phyloP scores from a whole-genome alignment of 2,329 filamentous ascomycete genomes.

The Lecanoromycetidae sp. region DNA sequence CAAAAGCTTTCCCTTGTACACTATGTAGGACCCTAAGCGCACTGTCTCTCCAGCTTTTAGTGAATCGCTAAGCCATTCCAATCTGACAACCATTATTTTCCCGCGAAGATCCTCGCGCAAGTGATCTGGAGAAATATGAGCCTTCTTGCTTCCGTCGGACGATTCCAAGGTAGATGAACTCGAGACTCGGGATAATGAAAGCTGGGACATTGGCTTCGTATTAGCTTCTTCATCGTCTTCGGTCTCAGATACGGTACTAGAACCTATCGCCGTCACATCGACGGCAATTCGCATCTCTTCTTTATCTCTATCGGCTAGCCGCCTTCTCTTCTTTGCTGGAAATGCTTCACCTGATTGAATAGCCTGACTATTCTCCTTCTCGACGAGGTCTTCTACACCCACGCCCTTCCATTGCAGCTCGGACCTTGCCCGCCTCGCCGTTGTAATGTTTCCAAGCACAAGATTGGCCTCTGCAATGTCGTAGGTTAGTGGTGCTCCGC shows the following conservation, averaged over 20 bases:
- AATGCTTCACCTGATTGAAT: not conserved
- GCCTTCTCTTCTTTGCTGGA: slow-evolving; percentile 17
- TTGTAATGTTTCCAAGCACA: slow-evolving; percentile 60
- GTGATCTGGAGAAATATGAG: no score
- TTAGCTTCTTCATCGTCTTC: slow-evolving; percentile 2
- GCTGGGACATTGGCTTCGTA: not conserved
- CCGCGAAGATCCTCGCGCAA: not conserved
- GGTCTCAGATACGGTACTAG: slow-evolving; percentile 27
- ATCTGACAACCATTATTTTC: slow-evolving; percentile 9
- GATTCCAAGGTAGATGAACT: not conserved
- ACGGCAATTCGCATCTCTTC: not conserved
- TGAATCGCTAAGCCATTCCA: slow-evolving; percentile 13
- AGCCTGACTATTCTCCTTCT: not conserved
- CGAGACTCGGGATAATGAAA: not conserved
- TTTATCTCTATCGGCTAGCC: not conserved
- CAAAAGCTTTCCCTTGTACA: slow-evolving; percentile 5
- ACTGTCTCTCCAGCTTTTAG: slow-evolving; percentile 17
- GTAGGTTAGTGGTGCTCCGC: slow-evolving; percentile 51
- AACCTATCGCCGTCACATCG: slow-evolving; percentile 13
- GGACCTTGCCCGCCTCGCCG: slow-evolving; percentile 58
- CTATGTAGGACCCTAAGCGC: slow-evolving; percentile 6
- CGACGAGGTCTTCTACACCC: slow-evolving; percentile 29
- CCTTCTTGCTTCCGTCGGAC: not conserved
- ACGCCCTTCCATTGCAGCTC: slow-evolving; percentile 62
- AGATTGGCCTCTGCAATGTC: slow-evolving; percentile 60